Base-by-base conservation (phyloP, 78 protist species). In the Mantamonas sphyraenae region DNA sequence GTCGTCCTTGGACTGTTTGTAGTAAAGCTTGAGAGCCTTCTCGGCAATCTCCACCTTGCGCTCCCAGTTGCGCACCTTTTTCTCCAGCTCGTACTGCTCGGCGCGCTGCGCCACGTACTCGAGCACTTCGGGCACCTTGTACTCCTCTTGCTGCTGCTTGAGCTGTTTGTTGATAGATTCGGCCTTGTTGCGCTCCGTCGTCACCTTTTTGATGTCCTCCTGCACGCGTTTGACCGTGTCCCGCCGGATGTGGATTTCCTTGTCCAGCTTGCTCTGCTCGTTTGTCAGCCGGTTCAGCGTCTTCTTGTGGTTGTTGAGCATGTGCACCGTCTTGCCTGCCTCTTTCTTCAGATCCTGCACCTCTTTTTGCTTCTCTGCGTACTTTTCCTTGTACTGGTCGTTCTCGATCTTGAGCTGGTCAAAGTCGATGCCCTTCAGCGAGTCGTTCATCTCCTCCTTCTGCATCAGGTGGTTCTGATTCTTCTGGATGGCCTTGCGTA, bases 371-470 rank as follows among this genome's bases (percentile, higher is more conserved):
- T 84, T 75, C 74, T 77, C 85, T 39, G 83, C 93, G 33, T 84
- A 80, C 45, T 71, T 64, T 43, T 78, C 85, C 28, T 60, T 47
- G 63, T 64, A 79, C 73, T 84, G 88, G 55, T 79, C 81, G 64
- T 88, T 88, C 68, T 88, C 93, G 37, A 88, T 88, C 61, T 81
- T 75, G 50, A 88, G 71, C 82, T 88, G 93, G 20, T 80, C 87
- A 47, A 88, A 88, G 83, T 88, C 89, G 69, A 88, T 80, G 28
- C 33, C 68, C 57, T 59, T 71, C 26, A 86, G 73, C 22, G 53
- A 79, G 14, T 77, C 91, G 20, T 84, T 82, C 79, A 74, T 68
- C 57, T 86, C 91, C 33, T 86, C 91, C 50, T 83, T 71, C 33
- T 72, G 83, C 71, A 65, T n/a, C 31, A 85, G 80, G 64, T 85